phyloP scores from a whole-genome alignment of 805 yeast species.

The Barnettozyma populi region DNA sequence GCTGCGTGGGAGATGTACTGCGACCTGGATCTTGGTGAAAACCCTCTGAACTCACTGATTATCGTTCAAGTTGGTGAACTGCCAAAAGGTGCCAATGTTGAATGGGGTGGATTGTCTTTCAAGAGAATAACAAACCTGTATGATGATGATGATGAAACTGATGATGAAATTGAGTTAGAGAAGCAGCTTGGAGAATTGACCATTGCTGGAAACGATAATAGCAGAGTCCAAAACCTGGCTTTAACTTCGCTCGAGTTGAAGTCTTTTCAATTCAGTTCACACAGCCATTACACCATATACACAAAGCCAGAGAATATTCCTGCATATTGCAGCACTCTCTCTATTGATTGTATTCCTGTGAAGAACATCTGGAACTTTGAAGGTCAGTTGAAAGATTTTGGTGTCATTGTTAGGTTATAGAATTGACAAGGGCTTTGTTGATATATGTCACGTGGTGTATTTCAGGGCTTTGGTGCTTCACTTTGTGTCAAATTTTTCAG shows the following conservation, averaged over 20 bases:
- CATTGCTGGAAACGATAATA: slow-evolving; percentile 14
- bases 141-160: slow-evolving; percentile 32
- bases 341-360: slow-evolving; percentile 28
- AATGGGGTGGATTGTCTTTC: slow-evolving; percentile 67
- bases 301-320: slow-evolving; percentile 14
- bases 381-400: slow-evolving; percentile 21
- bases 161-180: slow-evolving; percentile 5
- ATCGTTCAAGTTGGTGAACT: slow-evolving; percentile 51
- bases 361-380: slow-evolving; percentile 22
- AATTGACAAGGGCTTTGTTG: slow-evolving; percentile 8
- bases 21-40: slow-evolving; percentile 20
- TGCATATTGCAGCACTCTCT: not conserved
- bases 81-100: slow-evolving; percentile 62
- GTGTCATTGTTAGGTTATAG: slow-evolving; percentile 15
- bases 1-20: slow-evolving; percentile 44
- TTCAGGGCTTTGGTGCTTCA: not conserved
- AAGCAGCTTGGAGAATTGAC: slow-evolving; percentile 1
- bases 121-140: slow-evolving; percentile 31
- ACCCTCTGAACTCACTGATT: slow-evolving; percentile 31
- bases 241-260: slow-evolving; percentile 14
- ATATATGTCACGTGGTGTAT: slow-evolving; percentile 1
- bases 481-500: slow-evolving; percentile 1
- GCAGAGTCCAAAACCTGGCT: slow-evolving; percentile 18
- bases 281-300: slow-evolving; percentile 22
- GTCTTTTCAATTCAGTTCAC: slow-evolving; percentile 5